Percentiles rank a stretch among this genome's conserved stretches.
These are phyloP conservation scores for Kuraishia piskuri DNA, from an alignment of 805 yeast species.

Conservation along the genomic window DNA sequence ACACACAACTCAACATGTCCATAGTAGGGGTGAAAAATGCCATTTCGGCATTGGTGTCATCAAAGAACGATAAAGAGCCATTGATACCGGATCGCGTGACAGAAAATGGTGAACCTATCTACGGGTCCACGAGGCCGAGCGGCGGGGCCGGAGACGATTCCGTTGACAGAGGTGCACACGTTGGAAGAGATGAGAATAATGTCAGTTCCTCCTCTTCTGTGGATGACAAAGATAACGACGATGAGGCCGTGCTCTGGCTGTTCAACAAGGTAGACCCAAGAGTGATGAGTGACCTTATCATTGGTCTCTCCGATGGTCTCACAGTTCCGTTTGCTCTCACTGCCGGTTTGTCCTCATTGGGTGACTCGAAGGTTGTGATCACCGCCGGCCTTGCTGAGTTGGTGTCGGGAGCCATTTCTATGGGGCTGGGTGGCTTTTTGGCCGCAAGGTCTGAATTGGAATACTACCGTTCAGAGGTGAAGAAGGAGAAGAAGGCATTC, in stretches of 20 bases:
- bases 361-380: conserved; percentile 82
- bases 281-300: conserved; percentile 86
- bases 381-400: conserved; percentile 98
- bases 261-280: conserved; percentile 72
- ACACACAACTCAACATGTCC: conserved; percentile 16
- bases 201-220: background rate
- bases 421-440: conserved; percentile 95
- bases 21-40: conserved; percentile 23
- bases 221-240: conserved; percentile 1
- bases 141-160: conserved; percentile 3
- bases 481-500: conserved; percentile 58
- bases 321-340: conserved; percentile 99
- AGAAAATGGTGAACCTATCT: conserved; percentile 1
- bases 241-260: conserved; percentile 18
- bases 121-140: conserved; percentile 3
- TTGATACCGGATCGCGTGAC: background rate
- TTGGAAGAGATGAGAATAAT: background rate
- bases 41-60: conserved; percentile 12
- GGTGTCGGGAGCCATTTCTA: conserved; percentile 92
- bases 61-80: background rate
- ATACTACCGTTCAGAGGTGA: conserved; percentile 64
- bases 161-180: background rate
- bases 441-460: conserved; percentile 90
- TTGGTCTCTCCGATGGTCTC: conserved; percentile 91
- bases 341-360: conserved; percentile 88